A percentile compares a stretch with the other conserved stretches of the same genome.
Evolutionary conservation across 495 filamentous ascomycete genomes (phyloP).

Genomic region (Pyronema omphalodes): DNA sequence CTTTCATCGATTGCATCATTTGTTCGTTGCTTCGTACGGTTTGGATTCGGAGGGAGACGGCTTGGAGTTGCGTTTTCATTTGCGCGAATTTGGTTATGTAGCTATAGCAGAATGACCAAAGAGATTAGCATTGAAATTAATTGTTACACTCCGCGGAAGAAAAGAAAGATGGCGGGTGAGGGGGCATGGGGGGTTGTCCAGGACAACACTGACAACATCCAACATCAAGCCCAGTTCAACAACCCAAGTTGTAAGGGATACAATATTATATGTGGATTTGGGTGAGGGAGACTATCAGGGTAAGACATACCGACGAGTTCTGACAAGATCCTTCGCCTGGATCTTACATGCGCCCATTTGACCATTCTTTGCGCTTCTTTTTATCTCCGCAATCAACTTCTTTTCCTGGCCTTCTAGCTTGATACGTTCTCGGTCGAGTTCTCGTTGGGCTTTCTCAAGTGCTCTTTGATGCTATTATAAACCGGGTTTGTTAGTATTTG

Average conservation of each 20-base stretch:
- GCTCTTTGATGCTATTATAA: conserved; percentile 56
- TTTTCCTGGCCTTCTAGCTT: conserved; percentile 98
- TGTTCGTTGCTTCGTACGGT: conserved; percentile 95
- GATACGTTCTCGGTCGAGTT: conserved; percentile 78
- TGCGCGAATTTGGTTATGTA: conserved; percentile 97
- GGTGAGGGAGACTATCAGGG: no score
- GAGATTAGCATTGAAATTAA: background rate
- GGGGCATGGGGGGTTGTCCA: background rate
- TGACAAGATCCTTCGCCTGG: conserved; percentile 88
- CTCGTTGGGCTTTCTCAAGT: conserved; percentile 89
- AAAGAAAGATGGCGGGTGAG: background rate
- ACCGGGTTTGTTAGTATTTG: background rate
- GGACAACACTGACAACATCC: no score
- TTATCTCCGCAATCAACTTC: conserved; percentile 85
- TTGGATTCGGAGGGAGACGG: conserved; percentile 87
- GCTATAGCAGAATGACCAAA: background rate
- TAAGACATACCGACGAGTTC: conserved; percentile 55
- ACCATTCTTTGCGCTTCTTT: conserved; percentile 92
- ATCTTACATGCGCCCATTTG: conserved; percentile 93
- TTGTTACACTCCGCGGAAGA: background rate
- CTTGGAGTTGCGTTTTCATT: conserved; percentile 92
- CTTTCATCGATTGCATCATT: conserved; percentile 99
- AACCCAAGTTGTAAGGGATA: background rate
- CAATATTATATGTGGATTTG: no score
- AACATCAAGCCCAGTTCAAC: background rate